Evolutionary conservation across 768 basidiomycete species (phyloP).

Genomic region (Saitozyma podzolica): DNA sequence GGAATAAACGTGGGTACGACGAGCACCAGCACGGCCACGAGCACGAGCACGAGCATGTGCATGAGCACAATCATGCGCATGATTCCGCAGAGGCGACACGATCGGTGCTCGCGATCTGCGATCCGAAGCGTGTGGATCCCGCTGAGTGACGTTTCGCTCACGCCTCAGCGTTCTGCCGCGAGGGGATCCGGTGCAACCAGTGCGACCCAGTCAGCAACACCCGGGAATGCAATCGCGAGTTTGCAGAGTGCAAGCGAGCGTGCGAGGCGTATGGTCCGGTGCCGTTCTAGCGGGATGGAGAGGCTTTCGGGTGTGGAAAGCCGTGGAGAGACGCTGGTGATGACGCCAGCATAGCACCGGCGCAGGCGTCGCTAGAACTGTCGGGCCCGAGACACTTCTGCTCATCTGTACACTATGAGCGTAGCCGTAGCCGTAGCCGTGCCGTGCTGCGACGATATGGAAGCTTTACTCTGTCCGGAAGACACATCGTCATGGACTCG

Average conservation of each 20-base stretch:
- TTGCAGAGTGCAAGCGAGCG: constrained; percentile 26
- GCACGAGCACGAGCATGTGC: not conserved
- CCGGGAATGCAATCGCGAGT: constrained; percentile 32
- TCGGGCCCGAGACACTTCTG: no score
- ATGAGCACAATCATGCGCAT: not conserved
- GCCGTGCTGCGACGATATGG: no score
- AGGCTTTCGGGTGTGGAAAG: not conserved
- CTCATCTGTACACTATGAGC: no score
- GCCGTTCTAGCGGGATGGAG: constrained; percentile 23
- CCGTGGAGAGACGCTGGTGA: not conserved
- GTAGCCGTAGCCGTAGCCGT: no score
- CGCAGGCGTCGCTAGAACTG: no score
- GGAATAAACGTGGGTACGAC: constrained; percentile 24
- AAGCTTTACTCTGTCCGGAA: no score
- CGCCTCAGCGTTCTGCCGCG: constrained; percentile 32
- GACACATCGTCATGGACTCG: no score
- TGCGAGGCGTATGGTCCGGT: constrained; percentile 44
- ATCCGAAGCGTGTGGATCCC: not conserved
- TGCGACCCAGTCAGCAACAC: constrained; percentile 35
- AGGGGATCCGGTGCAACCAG: constrained; percentile 40
- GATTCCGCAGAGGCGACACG: not conserved
- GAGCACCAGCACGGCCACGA: not conserved
- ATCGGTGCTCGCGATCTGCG: not conserved
- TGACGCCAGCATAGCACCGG: no score
- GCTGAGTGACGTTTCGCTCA: no score